Evolutionary conservation across 1,284 basidiomycete genomes (phyloP).

Genomic region (Tilletia horrida): DNA sequence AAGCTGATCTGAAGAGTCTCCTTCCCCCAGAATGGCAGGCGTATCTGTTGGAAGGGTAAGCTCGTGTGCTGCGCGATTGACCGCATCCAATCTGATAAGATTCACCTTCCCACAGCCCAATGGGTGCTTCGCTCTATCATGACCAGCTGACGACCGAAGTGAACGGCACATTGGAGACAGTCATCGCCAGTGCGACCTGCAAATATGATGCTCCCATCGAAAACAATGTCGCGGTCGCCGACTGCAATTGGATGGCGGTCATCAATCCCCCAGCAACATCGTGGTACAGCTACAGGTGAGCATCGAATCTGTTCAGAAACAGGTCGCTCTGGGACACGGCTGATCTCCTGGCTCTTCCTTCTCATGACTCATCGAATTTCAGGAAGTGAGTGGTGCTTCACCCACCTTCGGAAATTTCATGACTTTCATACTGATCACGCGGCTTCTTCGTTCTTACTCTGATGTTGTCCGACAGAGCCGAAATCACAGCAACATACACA

Average conservation of each 20-base stretch:
- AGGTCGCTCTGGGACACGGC: too few relatives aligned
- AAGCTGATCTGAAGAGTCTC: not conserved
- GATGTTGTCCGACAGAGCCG: not conserved
- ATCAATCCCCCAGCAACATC: not conserved
- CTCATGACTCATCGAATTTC: not conserved
- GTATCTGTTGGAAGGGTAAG: conserved; percentile 4
- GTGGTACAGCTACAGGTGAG: conserved; percentile 10
- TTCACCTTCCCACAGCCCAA: not conserved
- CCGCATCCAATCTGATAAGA: not conserved
- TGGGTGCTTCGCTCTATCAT: conserved; percentile 7
- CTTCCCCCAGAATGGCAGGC: conserved; percentile 9
- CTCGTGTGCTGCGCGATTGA: not conserved
- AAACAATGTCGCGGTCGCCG: not conserved
- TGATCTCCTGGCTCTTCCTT: too few relatives aligned
- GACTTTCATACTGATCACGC: too few relatives aligned
- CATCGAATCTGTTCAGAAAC: not conserved
- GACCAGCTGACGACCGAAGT: conserved; percentile 3
- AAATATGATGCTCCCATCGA: not conserved
- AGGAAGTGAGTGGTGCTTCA: not conserved
- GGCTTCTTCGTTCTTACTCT: too few relatives aligned
- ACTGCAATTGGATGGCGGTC: conserved; percentile 8
- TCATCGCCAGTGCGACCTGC: conserved; percentile 16
- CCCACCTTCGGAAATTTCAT: too few relatives aligned
- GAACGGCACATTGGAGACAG: conserved; percentile 6
- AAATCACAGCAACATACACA: conserved; percentile 12